phyloP scores from a whole-genome alignment of 108 stramenopile genomes.

The Skeletonema menzelii region DNA sequence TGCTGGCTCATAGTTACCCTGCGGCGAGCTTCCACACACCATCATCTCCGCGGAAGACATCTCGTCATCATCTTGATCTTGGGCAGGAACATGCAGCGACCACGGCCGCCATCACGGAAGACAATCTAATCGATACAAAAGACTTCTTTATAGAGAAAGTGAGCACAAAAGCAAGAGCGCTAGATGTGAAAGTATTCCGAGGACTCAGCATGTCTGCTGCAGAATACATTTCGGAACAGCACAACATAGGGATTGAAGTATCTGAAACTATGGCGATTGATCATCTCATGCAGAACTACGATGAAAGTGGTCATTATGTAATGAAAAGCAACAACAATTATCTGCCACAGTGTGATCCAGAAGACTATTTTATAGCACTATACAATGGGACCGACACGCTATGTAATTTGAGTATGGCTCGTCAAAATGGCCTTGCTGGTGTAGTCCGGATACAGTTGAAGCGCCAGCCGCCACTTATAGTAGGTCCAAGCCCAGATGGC shows the following conservation, averaged over 20 bases:
- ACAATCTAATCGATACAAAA: background rate
- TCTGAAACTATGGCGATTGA: conserved; percentile 19
- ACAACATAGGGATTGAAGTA: background rate
- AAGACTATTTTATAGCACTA: conserved; percentile 29
- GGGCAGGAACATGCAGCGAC: background rate
- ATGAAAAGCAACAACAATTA: background rate
- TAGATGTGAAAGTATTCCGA: conserved; percentile 44
- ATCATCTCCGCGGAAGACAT: background rate
- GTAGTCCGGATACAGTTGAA: background rate
- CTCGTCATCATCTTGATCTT: background rate
- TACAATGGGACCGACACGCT: background rate
- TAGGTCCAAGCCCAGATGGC: background rate
- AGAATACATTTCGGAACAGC: conserved; percentile 14
- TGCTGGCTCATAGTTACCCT: too few relatives aligned
- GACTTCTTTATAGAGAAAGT: conserved; percentile 13
- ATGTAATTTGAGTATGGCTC: background rate
- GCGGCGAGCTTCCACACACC: background rate
- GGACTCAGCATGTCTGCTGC: conserved; percentile 17
- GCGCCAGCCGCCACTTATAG: background rate
- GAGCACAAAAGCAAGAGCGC: conserved; percentile 8
- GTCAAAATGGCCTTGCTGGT: background rate
- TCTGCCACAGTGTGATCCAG: background rate
- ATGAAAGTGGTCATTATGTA: conserved; percentile 30
- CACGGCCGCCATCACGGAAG: background rate
- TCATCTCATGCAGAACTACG: conserved; percentile 24